phyloP scores from a whole-genome alignment of 148 eudicot genomes.

The Suaeda aralocaspica region DNA sequence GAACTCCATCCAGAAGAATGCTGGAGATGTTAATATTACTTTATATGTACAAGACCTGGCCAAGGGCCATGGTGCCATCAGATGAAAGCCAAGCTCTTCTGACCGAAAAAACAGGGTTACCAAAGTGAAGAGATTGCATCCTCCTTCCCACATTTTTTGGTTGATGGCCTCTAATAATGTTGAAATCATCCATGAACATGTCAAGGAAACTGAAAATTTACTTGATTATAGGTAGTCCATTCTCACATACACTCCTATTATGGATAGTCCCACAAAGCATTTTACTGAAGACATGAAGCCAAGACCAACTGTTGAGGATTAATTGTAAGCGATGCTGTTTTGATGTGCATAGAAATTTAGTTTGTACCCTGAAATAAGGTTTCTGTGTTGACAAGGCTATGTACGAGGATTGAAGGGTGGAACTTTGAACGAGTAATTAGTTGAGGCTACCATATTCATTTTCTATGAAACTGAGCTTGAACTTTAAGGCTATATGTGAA shows the following conservation, averaged over 20 bases:
- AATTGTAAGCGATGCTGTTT: no score
- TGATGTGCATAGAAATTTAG: no score
- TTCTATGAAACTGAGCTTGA: no score
- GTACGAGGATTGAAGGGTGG: background rate
- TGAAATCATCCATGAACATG: conserved; percentile 9
- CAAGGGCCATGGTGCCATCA: conserved; percentile 57
- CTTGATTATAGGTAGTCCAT: no score
- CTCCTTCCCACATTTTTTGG: background rate
- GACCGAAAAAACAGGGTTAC: conserved; percentile 66
- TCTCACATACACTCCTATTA: no score
- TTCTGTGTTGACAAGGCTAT: background rate
- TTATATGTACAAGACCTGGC: conserved; percentile 91
- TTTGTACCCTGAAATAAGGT: background rate
- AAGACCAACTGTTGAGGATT: no score
- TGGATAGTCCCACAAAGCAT: background rate
- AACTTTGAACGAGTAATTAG: background rate
- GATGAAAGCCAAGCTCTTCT: conserved; percentile 77
- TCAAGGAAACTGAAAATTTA: no score
- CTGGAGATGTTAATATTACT: conserved; percentile 82
- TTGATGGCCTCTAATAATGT: background rate
- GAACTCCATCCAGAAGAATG: conserved; percentile 40
- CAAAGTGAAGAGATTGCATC: conserved; percentile 40
- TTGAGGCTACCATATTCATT: background rate
- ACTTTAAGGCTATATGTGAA: background rate
- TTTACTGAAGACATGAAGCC: background rate